These are phyloP conservation scores for Cladosporium phlei DNA, from an alignment of 2,329 filamentous ascomycete genomes.

Conservation along the genomic window DNA sequence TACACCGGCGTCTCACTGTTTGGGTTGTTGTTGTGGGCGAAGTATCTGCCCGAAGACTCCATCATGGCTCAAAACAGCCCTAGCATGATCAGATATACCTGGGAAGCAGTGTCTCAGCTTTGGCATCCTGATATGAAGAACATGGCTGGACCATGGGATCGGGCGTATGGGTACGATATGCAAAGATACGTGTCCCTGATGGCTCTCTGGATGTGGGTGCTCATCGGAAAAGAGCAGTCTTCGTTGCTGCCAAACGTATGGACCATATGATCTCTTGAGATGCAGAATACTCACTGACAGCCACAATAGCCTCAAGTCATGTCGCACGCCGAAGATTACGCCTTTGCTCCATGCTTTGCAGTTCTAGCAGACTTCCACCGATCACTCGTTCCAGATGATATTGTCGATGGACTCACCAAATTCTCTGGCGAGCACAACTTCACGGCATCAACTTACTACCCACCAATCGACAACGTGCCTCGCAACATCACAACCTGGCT, in stretches of 20 bases:
- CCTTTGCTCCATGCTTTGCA: conserved; percentile 54
- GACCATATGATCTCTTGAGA: neutral
- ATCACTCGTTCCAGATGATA: conserved; percentile 41
- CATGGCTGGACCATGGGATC: conserved; percentile 61
- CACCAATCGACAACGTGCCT: conserved; percentile 53
- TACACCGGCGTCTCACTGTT: conserved; percentile 60
- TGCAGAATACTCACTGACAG: neutral
- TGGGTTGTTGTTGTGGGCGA: conserved; percentile 55
- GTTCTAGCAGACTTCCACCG: conserved; percentile 50
- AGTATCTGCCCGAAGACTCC: conserved; percentile 53
- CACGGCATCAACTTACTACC: conserved; percentile 50
- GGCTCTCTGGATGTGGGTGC: conserved; percentile 55
- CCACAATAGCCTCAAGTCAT: conserved; percentile 46
- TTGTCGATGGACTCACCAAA: conserved; percentile 36
- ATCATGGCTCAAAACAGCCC: conserved; percentile 50
- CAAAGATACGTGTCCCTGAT: conserved; percentile 57
- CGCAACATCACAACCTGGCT: conserved; percentile 59
- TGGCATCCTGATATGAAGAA: conserved; percentile 58
- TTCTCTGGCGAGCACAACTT: conserved; percentile 54
- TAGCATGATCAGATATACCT: conserved; percentile 50
- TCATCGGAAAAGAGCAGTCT: conserved; percentile 47
- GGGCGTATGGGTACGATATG: conserved; percentile 61
- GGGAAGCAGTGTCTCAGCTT: conserved; percentile 48
- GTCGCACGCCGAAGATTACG: conserved; percentile 57
- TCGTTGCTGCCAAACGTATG: conserved; percentile 23